These are phyloP conservation scores for Phytophthora palmivora DNA, from an alignment of 352 stramenopile species.

Conservation along the genomic window DNA sequence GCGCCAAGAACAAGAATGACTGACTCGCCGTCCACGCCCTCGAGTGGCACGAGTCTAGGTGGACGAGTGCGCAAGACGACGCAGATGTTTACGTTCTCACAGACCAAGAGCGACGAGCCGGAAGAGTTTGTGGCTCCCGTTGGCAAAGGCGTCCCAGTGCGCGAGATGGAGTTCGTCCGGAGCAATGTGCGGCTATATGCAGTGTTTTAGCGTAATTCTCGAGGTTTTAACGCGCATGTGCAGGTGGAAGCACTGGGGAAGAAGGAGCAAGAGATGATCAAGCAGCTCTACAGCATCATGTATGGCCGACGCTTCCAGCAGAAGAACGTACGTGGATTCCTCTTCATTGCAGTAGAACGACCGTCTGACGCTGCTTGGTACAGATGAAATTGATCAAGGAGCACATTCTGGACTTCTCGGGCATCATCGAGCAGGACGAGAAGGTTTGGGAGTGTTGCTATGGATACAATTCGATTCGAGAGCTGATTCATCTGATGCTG, in stretches of 20 bases:
- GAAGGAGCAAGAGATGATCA: constrained; percentile 75
- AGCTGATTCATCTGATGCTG: constrained; percentile 7
- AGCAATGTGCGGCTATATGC: constrained; percentile 45
- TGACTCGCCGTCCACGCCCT: too few species aligned
- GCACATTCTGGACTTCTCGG: constrained; percentile 83
- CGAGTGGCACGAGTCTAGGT: constrained; percentile 42
- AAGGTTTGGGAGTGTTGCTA: constrained; percentile 45
- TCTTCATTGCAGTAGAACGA: not conserved
- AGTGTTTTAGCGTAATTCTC: not conserved
- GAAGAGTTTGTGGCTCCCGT: constrained; percentile 70
- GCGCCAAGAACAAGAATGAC: too few species aligned
- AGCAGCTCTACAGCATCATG: constrained; percentile 85
- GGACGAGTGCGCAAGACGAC: constrained; percentile 67
- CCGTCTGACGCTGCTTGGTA: not conserved
- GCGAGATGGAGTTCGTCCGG: constrained; percentile 65
- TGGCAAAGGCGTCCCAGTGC: constrained; percentile 61
- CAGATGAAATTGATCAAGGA: constrained; percentile 85
- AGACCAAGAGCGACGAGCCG: constrained; percentile 54
- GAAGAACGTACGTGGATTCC: constrained; percentile 63
- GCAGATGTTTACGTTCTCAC: constrained; percentile 71
- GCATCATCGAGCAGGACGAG: constrained; percentile 63
- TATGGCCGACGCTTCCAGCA: constrained; percentile 80
- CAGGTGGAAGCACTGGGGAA: constrained; percentile 75
- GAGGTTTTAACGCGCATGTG: not conserved
- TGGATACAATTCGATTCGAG: not conserved